Conservation (phyloP, 257 asterid species). For the Rhazya stricta region DNA sequence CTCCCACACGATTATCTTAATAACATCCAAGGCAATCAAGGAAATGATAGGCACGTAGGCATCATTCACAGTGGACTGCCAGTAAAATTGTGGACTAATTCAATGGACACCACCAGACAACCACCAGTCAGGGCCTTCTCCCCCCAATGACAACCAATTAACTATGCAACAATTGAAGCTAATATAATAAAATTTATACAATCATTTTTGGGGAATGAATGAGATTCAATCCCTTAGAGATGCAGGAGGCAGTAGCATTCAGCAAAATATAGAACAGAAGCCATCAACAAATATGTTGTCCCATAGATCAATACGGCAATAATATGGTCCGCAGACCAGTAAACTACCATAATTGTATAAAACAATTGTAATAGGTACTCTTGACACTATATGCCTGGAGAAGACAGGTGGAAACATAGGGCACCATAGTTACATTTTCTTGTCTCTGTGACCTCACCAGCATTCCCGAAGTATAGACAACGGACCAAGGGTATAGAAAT, state of each 20-base stretch:
- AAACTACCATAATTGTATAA: not conserved
- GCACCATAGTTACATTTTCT: conserved; percentile 14
- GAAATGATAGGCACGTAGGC: not conserved
- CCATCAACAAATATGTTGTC: not conserved
- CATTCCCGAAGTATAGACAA: conserved; percentile 9
- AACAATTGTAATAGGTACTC: not conserved
- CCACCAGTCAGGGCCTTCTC: not conserved
- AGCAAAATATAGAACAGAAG: not conserved
- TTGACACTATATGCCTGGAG: not conserved
- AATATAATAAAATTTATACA: not conserved
- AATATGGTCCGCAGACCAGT: not conserved
- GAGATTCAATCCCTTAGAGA: not conserved
- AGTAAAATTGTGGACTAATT: not conserved
- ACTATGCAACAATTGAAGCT: not conserved
- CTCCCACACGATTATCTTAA: no score
- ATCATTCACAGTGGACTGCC: not conserved
- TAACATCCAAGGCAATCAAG: no score
- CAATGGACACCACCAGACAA: not conserved
- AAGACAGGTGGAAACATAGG: conserved; percentile 1
- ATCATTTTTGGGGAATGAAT: not conserved
- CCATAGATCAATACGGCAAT: no score
- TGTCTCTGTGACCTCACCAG: conserved; percentile 8
- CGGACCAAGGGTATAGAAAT: not conserved
- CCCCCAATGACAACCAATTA: not conserved
- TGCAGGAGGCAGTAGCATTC: not conserved